Conservation (phyloP, 768 basidiomycete species). For the Lactarius sanguifluus region DNA sequence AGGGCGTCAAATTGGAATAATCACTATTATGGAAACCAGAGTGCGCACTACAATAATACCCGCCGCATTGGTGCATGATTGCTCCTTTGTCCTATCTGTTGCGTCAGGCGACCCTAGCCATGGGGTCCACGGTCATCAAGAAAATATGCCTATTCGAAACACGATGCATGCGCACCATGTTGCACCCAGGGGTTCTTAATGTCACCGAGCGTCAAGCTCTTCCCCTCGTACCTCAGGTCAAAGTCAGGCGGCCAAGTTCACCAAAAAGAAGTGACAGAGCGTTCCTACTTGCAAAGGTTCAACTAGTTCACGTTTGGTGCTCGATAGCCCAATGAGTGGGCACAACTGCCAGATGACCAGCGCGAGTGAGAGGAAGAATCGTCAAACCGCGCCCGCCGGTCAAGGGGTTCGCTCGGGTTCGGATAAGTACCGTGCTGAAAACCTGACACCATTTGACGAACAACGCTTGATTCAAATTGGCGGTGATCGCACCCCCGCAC, state of each 20-base stretch:
- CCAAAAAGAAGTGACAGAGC: not conserved
- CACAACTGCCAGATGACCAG: not conserved
- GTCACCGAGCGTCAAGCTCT: not conserved
- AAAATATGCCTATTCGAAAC: conserved; percentile 1
- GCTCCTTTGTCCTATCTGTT: not conserved
- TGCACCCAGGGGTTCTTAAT: not conserved
- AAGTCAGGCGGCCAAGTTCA: not conserved
- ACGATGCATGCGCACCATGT: conserved; percentile 1
- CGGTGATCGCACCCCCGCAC: not conserved
- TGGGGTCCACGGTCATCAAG: not conserved
- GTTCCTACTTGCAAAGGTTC: not conserved
- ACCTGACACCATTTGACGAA: not conserved
- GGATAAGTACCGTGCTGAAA: not conserved
- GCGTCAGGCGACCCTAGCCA: conserved; percentile 9
- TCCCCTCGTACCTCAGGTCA: not conserved
- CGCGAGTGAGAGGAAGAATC: not conserved
- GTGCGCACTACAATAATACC: not conserved
- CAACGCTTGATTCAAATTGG: not conserved
- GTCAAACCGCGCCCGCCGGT: not conserved
- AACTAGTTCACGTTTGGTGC: not conserved
- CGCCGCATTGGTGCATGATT: not conserved
- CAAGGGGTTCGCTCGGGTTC: not conserved
- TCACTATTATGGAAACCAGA: conserved; percentile 2
- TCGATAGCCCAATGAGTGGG: too few relatives aligned
- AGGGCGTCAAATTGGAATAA: not conserved